Base-by-base conservation (phyloP, 805 yeast species). In the Kazachstania africana region DNA sequence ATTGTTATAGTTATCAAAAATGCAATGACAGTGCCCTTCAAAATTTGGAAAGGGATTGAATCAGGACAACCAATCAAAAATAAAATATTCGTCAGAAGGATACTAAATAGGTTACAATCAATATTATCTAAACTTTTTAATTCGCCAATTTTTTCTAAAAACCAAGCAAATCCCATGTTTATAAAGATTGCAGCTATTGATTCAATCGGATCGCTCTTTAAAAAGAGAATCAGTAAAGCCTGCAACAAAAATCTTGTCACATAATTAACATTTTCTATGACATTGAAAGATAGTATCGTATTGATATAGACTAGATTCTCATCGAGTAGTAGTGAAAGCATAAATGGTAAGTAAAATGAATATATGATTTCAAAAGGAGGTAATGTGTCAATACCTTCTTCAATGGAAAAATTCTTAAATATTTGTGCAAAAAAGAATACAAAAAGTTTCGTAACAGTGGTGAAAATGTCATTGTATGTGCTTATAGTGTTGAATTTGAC, bases 91-190 rank as follows among this genome's bases (percentile, higher is more conserved):
- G 62, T 53, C 8, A 59, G 29, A 18, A 58, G 33, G 13, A 59
- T 49, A 34, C 63, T 55, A 41, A 63, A 63, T 12, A 63, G 18
- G 18, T 58, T 51, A 28, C 60, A 60, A 26, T 62, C 68, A 10
- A 61, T 48, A 5, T 37, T 34, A 33, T 59, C 62, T 33, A 62
- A 43, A 27, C 66, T 60, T 41, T 56, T 60, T 36, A 57, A 36
- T 26, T 57, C 44, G 8, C 64, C 48, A 5, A 59, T 38, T 16
- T 35, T 36, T 2, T 47, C 43, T 13, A 63, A 36, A 2, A 44
- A 27, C n/a, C 34, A 42, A 21, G 51, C 44, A 6, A 60, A 27
- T 4, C 36, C 26, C 15, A 39, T 35, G 33, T 60, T 58, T 5
- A 47, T 22, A 3, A 42, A 31, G 18, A 55, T 43, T 6, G 57